Conservation (phyloP, 148 eudicot species). For the Nepenthes gracilis region DNA sequence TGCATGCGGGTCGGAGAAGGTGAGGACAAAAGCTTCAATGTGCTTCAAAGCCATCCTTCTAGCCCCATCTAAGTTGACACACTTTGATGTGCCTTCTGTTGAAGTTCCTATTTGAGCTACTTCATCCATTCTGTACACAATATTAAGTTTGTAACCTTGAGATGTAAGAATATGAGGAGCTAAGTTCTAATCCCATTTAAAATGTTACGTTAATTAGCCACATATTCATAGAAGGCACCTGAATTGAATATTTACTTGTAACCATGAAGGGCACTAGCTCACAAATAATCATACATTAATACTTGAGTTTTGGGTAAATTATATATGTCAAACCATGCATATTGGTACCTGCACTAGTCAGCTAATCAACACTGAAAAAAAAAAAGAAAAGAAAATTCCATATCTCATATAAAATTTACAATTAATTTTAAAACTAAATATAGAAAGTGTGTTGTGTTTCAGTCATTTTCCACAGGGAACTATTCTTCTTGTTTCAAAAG, state of each 20-base stretch:
- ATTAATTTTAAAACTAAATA: too few species aligned
- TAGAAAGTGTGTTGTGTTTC: too few species aligned
- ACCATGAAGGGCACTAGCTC: too few species aligned
- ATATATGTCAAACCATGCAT: neutral
- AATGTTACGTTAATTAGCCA: too few species aligned
- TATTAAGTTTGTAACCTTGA: neutral
- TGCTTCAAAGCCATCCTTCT: slow-evolving; percentile 78
- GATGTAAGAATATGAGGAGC: neutral
- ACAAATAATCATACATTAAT: neutral
- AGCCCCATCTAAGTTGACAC: slow-evolving; percentile 57
- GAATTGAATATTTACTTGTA: too few species aligned
- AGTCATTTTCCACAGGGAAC: too few species aligned
- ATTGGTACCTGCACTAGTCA: neutral
- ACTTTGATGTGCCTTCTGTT: slow-evolving; percentile 50
- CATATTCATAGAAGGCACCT: neutral
- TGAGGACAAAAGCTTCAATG: slow-evolving; percentile 66
- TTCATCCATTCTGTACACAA: slow-evolving; percentile 70
- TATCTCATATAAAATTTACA: too few species aligned
- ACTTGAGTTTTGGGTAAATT: neutral
- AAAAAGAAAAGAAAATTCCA: too few species aligned
- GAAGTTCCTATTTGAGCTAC: slow-evolving; percentile 61
- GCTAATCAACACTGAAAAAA: neutral
- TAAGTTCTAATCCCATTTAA: too few species aligned
- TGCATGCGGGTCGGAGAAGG: slow-evolving; percentile 60
- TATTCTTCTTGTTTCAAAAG: too few species aligned